A percentile compares a stretch with the other conserved stretches of the same genome.
Conservation (phyloP, 2,329 filamentous ascomycete species). For the Botryosphaeria dothidea region DNA sequence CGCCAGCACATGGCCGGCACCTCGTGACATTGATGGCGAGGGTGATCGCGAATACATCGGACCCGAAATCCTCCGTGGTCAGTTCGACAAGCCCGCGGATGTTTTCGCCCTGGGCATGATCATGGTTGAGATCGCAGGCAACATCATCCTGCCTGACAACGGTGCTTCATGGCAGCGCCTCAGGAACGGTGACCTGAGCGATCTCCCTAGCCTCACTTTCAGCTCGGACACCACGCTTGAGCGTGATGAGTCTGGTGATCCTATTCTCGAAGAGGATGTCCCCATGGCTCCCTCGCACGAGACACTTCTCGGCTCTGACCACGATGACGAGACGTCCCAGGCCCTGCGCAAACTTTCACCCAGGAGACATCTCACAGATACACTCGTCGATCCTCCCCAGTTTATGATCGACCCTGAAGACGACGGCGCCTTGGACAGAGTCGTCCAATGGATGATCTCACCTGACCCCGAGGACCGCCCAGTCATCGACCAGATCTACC, state of each 20-base stretch:
- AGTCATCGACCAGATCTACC: conserved; percentile 70
- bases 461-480: conserved; percentile 74
- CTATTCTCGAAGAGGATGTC: conserved; percentile 27
- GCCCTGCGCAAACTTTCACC: conserved; percentile 35
- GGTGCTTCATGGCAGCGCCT: conserved; percentile 88
- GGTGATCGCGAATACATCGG: conserved; percentile 96
- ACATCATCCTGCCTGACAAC: conserved; percentile 91
- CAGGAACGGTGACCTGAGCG: conserved; percentile 83
- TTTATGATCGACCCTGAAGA: conserved; percentile 86
- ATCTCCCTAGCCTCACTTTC: conserved; percentile 84
- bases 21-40: conserved; percentile 78
- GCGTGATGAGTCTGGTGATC: conserved; percentile 74
- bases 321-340: conserved; percentile 40
- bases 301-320: conserved; percentile 27
- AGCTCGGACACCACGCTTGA: conserved; percentile 69
- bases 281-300: conserved; percentile 34
- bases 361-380: conserved; percentile 39
- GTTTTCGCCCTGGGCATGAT: conserved; percentile 94
- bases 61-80: conserved; percentile 83
- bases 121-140: conserved; percentile 90
- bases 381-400: conserved; percentile 69
- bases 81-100: conserved; percentile 87
- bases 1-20: conserved; percentile 76
- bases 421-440: conserved; percentile 73
- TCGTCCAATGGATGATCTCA: conserved; percentile 86